These are phyloP conservation scores for Penicillium silybi DNA, from an alignment of 495 filamentous ascomycete species.

Conservation along the genomic window DNA sequence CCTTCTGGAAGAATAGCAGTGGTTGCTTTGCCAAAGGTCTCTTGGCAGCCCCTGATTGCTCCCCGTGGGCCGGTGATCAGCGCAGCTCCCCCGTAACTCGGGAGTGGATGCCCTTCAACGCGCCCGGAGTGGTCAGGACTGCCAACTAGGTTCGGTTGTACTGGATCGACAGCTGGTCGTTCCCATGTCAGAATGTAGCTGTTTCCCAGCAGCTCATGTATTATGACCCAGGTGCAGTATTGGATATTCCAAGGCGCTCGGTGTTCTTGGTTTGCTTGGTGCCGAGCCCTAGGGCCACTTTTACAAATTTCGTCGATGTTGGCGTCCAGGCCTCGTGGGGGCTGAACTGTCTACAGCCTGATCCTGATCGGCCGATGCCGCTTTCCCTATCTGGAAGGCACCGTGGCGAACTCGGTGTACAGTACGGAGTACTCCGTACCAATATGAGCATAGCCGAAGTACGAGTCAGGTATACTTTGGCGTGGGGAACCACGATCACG, in stretches of 20 bases:
- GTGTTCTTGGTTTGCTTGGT: slow-evolving; percentile 3
- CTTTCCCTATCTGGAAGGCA: background rate
- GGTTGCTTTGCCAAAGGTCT: slow-evolving; percentile 4
- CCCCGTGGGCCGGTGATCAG: slow-evolving; percentile 1
- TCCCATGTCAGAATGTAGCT: background rate
- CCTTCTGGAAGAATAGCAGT: slow-evolving; percentile 8
- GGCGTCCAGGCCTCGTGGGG: background rate
- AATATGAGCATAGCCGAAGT: no score
- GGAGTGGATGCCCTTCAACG: background rate
- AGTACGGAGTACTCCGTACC: no score
- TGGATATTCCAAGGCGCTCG: background rate
- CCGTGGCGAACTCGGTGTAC: background rate
- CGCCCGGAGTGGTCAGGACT: background rate
- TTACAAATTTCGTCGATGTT: background rate
- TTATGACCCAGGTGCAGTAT: background rate
- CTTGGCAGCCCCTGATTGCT: background rate
- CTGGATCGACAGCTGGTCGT: slow-evolving; percentile 6
- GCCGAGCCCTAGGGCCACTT: background rate
- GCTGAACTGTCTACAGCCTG: no score
- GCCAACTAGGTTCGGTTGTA: background rate
- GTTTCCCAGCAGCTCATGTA: background rate
- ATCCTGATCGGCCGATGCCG: background rate
- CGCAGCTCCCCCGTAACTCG: slow-evolving; percentile 2
- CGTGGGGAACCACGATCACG: no score
- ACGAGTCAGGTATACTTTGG: no score